Evolutionary conservation across 495 filamentous ascomycete species (phyloP), one percentile per base, ranked within the genome.

Genomic region (Polyplosphaeria fusca): DNA sequence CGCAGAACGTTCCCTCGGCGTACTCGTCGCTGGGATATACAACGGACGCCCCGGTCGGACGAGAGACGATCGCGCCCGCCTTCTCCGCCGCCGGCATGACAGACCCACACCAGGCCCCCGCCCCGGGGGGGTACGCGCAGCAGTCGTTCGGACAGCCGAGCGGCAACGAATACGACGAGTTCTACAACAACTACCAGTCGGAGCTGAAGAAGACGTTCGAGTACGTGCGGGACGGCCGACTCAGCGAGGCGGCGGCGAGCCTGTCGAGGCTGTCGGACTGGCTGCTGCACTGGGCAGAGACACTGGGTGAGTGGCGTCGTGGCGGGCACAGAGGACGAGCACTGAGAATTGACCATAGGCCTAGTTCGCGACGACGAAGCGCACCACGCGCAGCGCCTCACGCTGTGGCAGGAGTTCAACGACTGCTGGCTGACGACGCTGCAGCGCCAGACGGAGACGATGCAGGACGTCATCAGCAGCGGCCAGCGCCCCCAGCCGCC

Each of bases 371-470:
- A 98, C 73, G 85, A 96, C 61, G 80, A 86, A 53, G 71, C 76
- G 41, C 73, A 87, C 27, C 81, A 91, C 61, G 68, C 74, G 27
- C 83, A 90, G 52, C 81, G 88, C 43, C 77, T 94, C 58, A 81
- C 84, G 67, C 76, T 97, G 26, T 98, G 93, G 93, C 85, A 85
- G 63, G 86, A 96, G 62, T 96, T 97, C 76, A 97, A 98, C 68
- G 80, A 86, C 47, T 93, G 89, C 61, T 98, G 93, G 93, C 82
- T 97, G 28, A 82, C 86, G 3, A 73, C 93, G 18, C 84, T 92
- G 44, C 89, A 95, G 66, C 86, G 82, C 60, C 91, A 98, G 67
- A 90, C 88, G 66, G 89, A 95, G 48, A 73, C 92, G 76, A 78
- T 77, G 5, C 68, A 76, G 39, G 76, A 81, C 45, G 61, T 83